Conservation (phyloP, 331 rosid species). For the Saraca asoca region DNA sequence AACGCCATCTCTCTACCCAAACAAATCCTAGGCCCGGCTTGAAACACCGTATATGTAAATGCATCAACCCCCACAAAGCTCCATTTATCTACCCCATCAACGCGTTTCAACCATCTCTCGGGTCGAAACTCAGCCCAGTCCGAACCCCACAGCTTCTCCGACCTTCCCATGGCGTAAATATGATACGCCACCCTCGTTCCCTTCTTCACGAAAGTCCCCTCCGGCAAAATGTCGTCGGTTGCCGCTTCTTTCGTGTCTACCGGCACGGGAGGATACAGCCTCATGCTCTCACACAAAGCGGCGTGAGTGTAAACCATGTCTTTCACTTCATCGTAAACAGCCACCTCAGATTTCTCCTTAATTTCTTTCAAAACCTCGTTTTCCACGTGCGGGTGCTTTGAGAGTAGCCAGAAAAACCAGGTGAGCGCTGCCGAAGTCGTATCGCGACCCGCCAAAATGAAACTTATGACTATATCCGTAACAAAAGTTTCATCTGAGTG, state of each 20-base stretch:
- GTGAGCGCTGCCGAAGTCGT: conserved; percentile 67
- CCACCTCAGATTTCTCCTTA: no score
- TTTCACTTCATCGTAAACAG: conserved; percentile 43
- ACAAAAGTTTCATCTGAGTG: conserved; percentile 59
- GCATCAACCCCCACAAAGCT: conserved; percentile 42
- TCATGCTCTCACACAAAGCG: conserved; percentile 59
- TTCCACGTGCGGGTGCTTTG: conserved; percentile 55
- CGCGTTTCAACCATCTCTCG: conserved; percentile 55
- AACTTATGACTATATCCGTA: conserved; percentile 64
- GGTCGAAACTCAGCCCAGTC: conserved; percentile 52
- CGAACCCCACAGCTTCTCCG: conserved; percentile 49
- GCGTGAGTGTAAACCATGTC: conserved; percentile 55
- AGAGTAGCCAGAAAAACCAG: conserved; percentile 69
- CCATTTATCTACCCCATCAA: conserved; percentile 26
- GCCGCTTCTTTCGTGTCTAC: conserved; percentile 35
- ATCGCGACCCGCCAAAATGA: conserved; percentile 64
- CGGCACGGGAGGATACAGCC: conserved; percentile 54
- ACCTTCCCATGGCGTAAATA: conserved; percentile 52
- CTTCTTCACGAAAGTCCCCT: conserved; percentile 50
- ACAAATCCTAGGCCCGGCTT: conserved; percentile 62
- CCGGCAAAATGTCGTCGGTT: conserved; percentile 47
- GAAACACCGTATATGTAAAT: conserved; percentile 49
- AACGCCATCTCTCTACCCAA: conserved; percentile 62
- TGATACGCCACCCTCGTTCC: conserved; percentile 46
- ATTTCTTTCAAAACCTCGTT: conserved; percentile 50